Evolutionary conservation across 2,329 filamentous ascomycete genomes (phyloP).

Genomic region (Dactylonectria estremocensis): DNA sequence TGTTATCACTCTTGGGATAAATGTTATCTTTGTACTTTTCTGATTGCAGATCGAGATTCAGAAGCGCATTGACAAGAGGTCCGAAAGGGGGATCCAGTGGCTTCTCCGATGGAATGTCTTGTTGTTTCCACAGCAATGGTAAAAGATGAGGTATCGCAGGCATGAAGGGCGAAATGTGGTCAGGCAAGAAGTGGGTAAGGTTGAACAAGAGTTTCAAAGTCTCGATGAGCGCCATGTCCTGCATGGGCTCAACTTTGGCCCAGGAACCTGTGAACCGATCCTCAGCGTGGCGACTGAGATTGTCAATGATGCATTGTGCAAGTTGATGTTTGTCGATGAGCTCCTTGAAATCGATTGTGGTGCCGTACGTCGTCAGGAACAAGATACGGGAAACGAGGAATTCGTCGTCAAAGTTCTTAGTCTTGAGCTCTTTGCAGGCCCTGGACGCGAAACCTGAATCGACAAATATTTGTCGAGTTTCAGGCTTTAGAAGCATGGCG

Average conservation of each 20-base stretch:
- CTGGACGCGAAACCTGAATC: conserved; percentile 69
- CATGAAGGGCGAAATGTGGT: conserved; percentile 74
- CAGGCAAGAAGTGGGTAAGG: conserved; percentile 79
- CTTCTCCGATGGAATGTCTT: conserved; percentile 69
- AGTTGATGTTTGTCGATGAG: conserved; percentile 60
- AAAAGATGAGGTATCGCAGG: conserved; percentile 79
- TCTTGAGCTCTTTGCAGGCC: conserved; percentile 80
- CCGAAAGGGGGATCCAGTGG: conserved; percentile 82
- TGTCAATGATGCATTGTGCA: conserved; percentile 74
- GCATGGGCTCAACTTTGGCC: conserved; percentile 69
- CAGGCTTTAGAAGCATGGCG: conserved; percentile 70
- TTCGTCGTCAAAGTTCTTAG: conserved; percentile 84
- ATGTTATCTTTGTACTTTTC: conserved; percentile 69
- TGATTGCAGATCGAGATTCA: conserved; percentile 81
- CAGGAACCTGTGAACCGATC: conserved; percentile 51
- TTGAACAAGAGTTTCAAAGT: conserved; percentile 93
- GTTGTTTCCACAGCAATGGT: conserved; percentile 74
- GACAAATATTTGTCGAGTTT: conserved; percentile 62
- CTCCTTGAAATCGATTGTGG: conserved; percentile 64
- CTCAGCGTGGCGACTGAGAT: conserved; percentile 79
- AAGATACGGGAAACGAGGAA: conserved; percentile 75
- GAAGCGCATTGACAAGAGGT: conserved; percentile 82
- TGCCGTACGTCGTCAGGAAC: conserved; percentile 64
- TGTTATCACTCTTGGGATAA: conserved; percentile 76
- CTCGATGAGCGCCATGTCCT: conserved; percentile 85